Evolutionary conservation across 2,329 filamentous ascomycete species (phyloP).

Genomic region (Penicillium occitanis): DNA sequence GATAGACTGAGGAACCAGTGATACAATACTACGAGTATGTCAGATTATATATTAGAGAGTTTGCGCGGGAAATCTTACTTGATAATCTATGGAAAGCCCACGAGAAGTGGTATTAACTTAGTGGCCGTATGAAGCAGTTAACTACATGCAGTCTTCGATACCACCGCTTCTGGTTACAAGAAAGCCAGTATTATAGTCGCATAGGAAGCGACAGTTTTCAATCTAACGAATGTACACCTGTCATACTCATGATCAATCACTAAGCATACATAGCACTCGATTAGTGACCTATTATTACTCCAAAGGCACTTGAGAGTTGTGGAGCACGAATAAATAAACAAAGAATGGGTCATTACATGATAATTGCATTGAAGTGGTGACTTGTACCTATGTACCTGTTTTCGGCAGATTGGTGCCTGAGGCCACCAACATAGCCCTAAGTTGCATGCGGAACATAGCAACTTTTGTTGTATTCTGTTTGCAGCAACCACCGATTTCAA

Average conservation of each 20-base stretch:
- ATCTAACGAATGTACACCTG: neutral
- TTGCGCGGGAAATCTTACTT: too few relatives aligned
- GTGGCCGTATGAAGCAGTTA: too few relatives aligned
- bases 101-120: too few relatives aligned
- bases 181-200: neutral
- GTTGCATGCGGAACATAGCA: slow-evolving; percentile 9
- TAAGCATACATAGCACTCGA: neutral
- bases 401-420: slow-evolving; percentile 13
- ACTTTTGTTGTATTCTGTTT: neutral
- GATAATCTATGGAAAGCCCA: too few relatives aligned
- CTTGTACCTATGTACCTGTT: slow-evolving; percentile 10
- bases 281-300: neutral
- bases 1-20: too few relatives aligned
- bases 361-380: neutral
- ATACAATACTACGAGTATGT: too few relatives aligned
- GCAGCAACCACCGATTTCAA: neutral
- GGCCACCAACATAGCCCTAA: neutral
- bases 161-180: too few relatives aligned
- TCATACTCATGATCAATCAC: neutral
- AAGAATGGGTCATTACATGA: neutral
- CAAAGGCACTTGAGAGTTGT: neutral
- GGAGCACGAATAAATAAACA: neutral
- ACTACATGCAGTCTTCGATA: neutral
- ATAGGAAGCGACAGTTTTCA: neutral
- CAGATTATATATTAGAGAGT: too few relatives aligned